Evolutionary conservation across 495 filamentous ascomycete species (phyloP).

Genomic region (Aspergillus incahuasiensis): DNA sequence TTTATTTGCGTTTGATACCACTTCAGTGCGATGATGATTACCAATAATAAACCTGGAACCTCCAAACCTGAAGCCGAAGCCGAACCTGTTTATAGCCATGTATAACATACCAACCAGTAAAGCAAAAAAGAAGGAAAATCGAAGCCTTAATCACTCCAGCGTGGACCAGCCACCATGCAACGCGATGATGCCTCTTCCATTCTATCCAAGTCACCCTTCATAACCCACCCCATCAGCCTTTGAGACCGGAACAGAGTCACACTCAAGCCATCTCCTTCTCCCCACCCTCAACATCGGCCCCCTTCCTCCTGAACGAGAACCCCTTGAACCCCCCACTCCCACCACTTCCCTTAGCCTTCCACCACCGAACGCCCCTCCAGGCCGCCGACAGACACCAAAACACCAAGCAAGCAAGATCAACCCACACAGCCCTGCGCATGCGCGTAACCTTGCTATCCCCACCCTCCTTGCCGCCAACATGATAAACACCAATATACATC

Average conservation of each 20-base stretch:
- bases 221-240: background rate
- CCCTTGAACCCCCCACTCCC: background rate
- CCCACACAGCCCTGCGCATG: slow-evolving; percentile 86
- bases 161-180: background rate
- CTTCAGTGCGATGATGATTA: slow-evolving; percentile 1
- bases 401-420: slow-evolving; percentile 67
- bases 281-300: slow-evolving; percentile 1
- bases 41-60: background rate
- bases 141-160: background rate
- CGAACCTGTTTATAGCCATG: background rate
- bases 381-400: slow-evolving; percentile 63
- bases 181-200: background rate
- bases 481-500: slow-evolving; percentile 67
- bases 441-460: slow-evolving; percentile 52
- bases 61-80: background rate
- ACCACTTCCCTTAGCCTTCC: slow-evolving; percentile 20
- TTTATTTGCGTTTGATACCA: background rate
- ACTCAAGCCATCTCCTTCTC: slow-evolving; percentile 15
- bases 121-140: background rate
- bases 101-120: background rate
- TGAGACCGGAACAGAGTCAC: background rate
- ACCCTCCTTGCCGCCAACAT: slow-evolving; percentile 53
- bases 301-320: background rate
- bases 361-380: slow-evolving; percentile 37
- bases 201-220: background rate